Percentiles rank a stretch among this genome's conserved stretches.
Conservation (phyloP, 2,329 filamentous ascomycete genomes). For the Lomentospora prolificans region DNA sequence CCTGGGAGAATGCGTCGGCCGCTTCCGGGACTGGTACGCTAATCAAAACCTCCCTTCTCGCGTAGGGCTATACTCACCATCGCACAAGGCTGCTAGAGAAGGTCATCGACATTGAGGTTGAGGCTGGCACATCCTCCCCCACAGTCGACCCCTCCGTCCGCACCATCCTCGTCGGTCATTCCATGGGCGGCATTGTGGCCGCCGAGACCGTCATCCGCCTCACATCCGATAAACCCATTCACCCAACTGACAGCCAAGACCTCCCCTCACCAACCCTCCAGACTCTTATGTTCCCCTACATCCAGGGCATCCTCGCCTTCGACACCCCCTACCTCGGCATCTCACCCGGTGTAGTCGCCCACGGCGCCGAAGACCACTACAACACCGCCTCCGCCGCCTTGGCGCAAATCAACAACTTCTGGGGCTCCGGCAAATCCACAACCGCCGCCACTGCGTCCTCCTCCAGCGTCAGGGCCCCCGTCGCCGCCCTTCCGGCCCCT, state of each 20-base stretch:
- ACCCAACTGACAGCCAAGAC: constrained; percentile 32
- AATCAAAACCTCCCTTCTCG: not conserved
- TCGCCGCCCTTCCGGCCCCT: constrained; percentile 16
- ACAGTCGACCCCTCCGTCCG: constrained; percentile 79
- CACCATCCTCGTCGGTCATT: constrained; percentile 75
- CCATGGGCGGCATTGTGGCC: constrained; percentile 89
- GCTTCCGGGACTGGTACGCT: constrained; percentile 68
- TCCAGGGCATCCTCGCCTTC: constrained; percentile 83
- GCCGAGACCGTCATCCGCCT: constrained; percentile 78
- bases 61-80: not conserved
- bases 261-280: constrained; percentile 30
- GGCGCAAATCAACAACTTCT: constrained; percentile 55
- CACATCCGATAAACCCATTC: constrained; percentile 43
- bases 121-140: constrained; percentile 66
- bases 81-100: constrained; percentile 67
- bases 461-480: constrained; percentile 16
- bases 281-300: constrained; percentile 81
- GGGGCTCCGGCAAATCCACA: constrained; percentile 32
- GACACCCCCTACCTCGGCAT: constrained; percentile 89
- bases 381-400: constrained; percentile 63
- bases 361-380: constrained; percentile 80
- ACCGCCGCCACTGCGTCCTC: constrained; percentile 7
- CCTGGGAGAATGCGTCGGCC: constrained; percentile 57
- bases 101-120: constrained; percentile 90
- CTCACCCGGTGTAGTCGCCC: constrained; percentile 71